phyloP scores from a whole-genome alignment of 495 filamentous ascomycete species.

The Ascodesmis nigricans region DNA sequence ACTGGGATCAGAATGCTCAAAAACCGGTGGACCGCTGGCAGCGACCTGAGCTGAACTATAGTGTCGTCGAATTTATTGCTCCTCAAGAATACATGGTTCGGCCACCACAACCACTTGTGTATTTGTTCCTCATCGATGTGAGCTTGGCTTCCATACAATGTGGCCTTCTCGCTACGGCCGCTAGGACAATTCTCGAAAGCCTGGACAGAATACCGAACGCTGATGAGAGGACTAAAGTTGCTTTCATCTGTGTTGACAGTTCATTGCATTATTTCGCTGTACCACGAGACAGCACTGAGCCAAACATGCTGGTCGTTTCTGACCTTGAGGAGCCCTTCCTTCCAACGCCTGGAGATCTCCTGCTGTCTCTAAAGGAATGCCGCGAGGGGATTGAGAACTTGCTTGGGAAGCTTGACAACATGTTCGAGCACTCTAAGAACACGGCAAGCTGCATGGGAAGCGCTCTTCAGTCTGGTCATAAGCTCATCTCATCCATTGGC shows the following conservation, averaged over 20 bases:
- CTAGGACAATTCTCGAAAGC: slow-evolving; percentile 84
- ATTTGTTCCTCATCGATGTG: slow-evolving; percentile 92
- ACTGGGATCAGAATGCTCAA: slow-evolving; percentile 84
- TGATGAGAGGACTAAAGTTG: slow-evolving; percentile 72
- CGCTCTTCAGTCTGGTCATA: slow-evolving; percentile 78
- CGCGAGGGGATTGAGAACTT: slow-evolving; percentile 77
- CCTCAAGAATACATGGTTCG: slow-evolving; percentile 99
- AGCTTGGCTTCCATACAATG: slow-evolving; percentile 78
- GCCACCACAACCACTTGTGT: slow-evolving; percentile 90
- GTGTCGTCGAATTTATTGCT: slow-evolving; percentile 89
- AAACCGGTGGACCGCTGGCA: slow-evolving; percentile 78
- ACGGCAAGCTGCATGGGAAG: slow-evolving; percentile 77
- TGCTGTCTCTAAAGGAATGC: slow-evolving; percentile 76
- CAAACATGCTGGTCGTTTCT: slow-evolving; percentile 79
- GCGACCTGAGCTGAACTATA: slow-evolving; percentile 73
- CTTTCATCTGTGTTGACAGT: slow-evolving; percentile 89
- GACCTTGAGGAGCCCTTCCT: slow-evolving; percentile 95
- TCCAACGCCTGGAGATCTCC: slow-evolving; percentile 75
- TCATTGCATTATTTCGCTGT: slow-evolving; percentile 91
- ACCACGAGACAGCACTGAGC: slow-evolving; percentile 65
- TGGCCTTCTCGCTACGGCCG: slow-evolving; percentile 84
- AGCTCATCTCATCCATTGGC: slow-evolving; percentile 76
- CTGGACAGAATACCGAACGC: slow-evolving; percentile 93
- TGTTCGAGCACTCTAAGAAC: slow-evolving; percentile 89
- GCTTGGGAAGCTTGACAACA: slow-evolving; percentile 72